Evolutionary conservation across 305 asterid genomes (phyloP).

Genomic region (Striga hermonthica): DNA sequence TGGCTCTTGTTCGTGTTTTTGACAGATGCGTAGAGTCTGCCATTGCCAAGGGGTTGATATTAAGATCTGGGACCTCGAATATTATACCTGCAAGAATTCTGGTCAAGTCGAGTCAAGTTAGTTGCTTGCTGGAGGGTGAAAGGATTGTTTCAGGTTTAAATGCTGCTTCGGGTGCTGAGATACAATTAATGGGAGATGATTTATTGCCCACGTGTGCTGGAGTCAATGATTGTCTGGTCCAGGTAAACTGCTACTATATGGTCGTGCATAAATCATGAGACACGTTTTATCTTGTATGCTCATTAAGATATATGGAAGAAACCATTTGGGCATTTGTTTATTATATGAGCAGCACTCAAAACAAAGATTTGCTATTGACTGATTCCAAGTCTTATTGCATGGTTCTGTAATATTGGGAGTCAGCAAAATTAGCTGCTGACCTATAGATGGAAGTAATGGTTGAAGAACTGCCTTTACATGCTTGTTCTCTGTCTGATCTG

Average conservation of each 20-base stretch:
- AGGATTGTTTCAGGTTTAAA: slow-evolving; percentile 45
- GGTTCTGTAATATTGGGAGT: no score
- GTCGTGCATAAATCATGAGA: no score
- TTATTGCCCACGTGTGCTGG: slow-evolving; percentile 34
- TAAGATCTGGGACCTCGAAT: slow-evolving; percentile 31
- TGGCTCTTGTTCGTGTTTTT: slow-evolving; percentile 51
- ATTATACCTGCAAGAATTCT: slow-evolving; percentile 46
- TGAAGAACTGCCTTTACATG: no score
- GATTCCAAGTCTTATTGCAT: no score
- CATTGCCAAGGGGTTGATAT: slow-evolving; percentile 31
- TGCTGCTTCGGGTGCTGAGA: slow-evolving; percentile 41
- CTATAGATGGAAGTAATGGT: no score
- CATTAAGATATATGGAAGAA: no score
- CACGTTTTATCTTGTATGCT: no score
- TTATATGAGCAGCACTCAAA: no score
- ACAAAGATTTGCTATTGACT: no score
- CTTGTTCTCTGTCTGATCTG: no score
- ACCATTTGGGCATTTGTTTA: no score
- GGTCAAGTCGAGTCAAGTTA: slow-evolving; percentile 41
- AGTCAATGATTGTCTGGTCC: slow-evolving; percentile 45
- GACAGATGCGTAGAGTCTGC: slow-evolving; percentile 44
- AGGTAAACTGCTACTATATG: slow-evolving; percentile 37
- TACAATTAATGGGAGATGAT: slow-evolving; percentile 39
- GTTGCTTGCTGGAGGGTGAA: slow-evolving; percentile 41
- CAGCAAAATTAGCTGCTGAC: no score